Base-by-base conservation (phyloP, 2,329 filamentous ascomycete species). In the Pseudopyricularia cyperi region DNA sequence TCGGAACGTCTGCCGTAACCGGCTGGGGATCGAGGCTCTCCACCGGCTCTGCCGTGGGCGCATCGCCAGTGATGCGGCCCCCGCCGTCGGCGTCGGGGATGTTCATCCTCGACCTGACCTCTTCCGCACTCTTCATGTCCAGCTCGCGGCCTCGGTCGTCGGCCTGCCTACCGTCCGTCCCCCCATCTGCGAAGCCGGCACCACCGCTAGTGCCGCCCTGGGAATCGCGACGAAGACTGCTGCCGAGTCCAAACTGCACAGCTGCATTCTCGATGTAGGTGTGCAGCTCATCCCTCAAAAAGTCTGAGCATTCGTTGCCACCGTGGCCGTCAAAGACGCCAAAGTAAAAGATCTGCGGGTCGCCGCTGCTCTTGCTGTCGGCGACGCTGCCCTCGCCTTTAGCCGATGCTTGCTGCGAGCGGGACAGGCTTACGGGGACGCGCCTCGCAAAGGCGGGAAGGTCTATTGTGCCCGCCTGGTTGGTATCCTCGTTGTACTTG, bases 261-360 rank as follows among this genome's bases (percentile, higher is more conserved):
- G 88, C 87, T 0, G 89, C 80, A 57, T 88, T 77, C 66, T 98
- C 91, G 34, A 98, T 82, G 64, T 96, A 97, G 9, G 80, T 79
- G 65, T 96, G 93, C 55, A 98, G 70, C 62, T 86, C 80, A 55
- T 96, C 87, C 53, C 83, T 77, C 58, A 97, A 68, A 60, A 95
- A 97, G 17, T 85, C 82, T 54, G 89, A 89, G 66, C 93, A 97
- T 65, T 95, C 87, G 19, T 73, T 78, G 19, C 93, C 93, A 9
- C 93, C 93, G 69, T 98, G 93, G 3, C 93, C 93, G 66, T 98
- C 93, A 62, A 97, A 98, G 1, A 97, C 83, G 1, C 80, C 90
- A 74, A 96, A 98, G 67, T 97, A 98, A 67, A 98, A 98, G 33
- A 97, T 84, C 64, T 97, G 91, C 1, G 91, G 91, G 63, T 97